These are phyloP conservation scores for Mytilinidion resinicola DNA, from an alignment of 495 filamentous ascomycete species.

Conservation along the genomic window DNA sequence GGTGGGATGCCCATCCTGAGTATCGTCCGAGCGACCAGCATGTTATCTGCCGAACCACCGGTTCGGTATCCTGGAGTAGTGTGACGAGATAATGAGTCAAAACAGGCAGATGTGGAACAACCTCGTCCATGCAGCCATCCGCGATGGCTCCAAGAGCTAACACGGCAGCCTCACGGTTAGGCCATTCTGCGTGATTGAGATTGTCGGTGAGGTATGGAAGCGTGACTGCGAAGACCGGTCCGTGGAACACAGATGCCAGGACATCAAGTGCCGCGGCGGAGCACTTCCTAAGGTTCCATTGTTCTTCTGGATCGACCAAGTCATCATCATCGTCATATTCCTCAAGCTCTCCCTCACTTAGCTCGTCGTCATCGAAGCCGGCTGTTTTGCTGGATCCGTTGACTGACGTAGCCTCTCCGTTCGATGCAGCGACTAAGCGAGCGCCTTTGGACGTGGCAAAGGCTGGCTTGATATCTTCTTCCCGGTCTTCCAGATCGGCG, in stretches of 20 bases:
- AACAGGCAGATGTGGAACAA: slow-evolving; percentile 85
- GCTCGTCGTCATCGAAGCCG: slow-evolving; percentile 44
- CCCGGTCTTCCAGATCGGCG: slow-evolving; percentile 84
- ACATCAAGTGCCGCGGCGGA: slow-evolving; percentile 94
- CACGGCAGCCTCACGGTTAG: slow-evolving; percentile 87
- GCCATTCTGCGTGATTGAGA: slow-evolving; percentile 82
- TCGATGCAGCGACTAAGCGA: slow-evolving; percentile 42
- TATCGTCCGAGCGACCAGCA: slow-evolving; percentile 97
- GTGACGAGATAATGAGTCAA: slow-evolving; percentile 87
- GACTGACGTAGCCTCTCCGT: slow-evolving; percentile 48
- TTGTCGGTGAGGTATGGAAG: slow-evolving; percentile 90
- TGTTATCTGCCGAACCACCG: slow-evolving; percentile 94
- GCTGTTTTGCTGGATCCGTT: slow-evolving; percentile 28
- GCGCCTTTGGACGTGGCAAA: slow-evolving; percentile 73
- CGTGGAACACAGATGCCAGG: slow-evolving; percentile 82
- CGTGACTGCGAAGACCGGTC: slow-evolving; percentile 81
- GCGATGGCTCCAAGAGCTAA: slow-evolving; percentile 92
- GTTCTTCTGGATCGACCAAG: slow-evolving; percentile 77
- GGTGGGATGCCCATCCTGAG: slow-evolving; percentile 82
- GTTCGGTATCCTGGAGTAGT: slow-evolving; percentile 74
- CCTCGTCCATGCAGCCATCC: slow-evolving; percentile 85
- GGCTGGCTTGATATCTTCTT: slow-evolving; percentile 85
- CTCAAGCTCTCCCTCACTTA: slow-evolving; percentile 86
- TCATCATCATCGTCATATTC: slow-evolving; percentile 66
- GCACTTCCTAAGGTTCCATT: slow-evolving; percentile 95